A percentile compares a stretch with the other conserved stretches of the same genome.
Evolutionary conservation across 768 basidiomycete genomes (phyloP).

Genomic region (Saitozyma sp.): DNA sequence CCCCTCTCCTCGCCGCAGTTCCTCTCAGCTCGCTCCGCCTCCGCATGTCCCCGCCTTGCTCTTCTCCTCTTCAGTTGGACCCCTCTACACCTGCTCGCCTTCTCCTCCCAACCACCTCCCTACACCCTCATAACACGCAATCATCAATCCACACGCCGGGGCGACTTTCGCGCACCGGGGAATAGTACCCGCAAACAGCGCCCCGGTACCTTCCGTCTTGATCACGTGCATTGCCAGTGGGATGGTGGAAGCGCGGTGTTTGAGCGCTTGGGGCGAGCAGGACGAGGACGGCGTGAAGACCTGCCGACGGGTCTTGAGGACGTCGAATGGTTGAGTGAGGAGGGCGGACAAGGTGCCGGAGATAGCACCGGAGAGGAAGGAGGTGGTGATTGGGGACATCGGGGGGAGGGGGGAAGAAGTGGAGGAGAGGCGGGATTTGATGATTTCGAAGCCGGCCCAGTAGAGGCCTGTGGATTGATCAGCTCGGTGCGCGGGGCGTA

Average conservation of each 20-base stretch:
- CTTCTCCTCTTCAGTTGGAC: no score
- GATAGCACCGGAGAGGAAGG: conserved; percentile 85
- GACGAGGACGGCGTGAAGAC: conserved; percentile 56
- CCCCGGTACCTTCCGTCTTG: conserved; percentile 72
- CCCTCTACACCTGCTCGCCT: conserved; percentile 1
- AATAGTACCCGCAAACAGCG: conserved; percentile 77
- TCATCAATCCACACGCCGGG: conserved; percentile 98
- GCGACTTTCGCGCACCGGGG: conserved; percentile 94
- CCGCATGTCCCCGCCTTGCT: no score
- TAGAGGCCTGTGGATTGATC: conserved; percentile 60
- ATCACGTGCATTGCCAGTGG: conserved; percentile 69
- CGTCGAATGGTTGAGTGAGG: conserved; percentile 92
- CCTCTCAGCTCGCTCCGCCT: no score
- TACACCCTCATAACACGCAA: conserved; percentile 82
- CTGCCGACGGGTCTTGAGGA: conserved; percentile 91
- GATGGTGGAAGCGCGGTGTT: conserved; percentile 59
- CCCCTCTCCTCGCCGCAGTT: no score
- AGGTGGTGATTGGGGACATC: conserved; percentile 61
- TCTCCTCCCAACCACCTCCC: conserved; percentile 45
- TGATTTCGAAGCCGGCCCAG: conserved; percentile 90
- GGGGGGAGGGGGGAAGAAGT: conserved; percentile 51
- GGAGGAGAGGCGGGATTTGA: conserved; percentile 66
- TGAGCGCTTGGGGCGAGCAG: conserved; percentile 34
- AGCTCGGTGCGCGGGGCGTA: background rate
- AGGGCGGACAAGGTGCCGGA: conserved; percentile 83